Evolutionary conservation across 2,329 filamentous ascomycete species (phyloP), one percentile per base, ranked within the genome.

Genomic region (Mariannaea elegans): DNA sequence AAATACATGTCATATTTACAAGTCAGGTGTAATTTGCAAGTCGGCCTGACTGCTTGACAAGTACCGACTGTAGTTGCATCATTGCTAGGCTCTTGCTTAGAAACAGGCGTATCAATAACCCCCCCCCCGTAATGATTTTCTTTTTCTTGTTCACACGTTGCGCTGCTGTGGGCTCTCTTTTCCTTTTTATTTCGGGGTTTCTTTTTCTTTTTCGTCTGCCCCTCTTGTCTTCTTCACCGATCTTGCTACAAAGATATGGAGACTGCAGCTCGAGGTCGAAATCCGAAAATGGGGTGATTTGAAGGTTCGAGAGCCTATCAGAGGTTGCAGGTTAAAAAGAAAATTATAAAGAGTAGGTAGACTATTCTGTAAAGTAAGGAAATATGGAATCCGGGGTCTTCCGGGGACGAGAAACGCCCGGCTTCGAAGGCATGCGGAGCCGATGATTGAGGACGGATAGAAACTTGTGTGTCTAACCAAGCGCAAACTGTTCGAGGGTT

Each of bases 391-490:
- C 62, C 62, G 55, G 62, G 46, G 61, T 59, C 23, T 59, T 41
- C 59, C 62, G 62, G 56, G 46, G 49, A 65, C 60, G 64, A 66
- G 47, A 64, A 64, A 59, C 21, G 39, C 27, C 65, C 59, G 64
- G 59, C 27, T 55, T 55, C 44, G 14, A 27, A 12, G 16, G 29
- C 16, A 39, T 23, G 38, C 50, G 56, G 50, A 55, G 36, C 52
- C n/a, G n/a, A n/a, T n/a, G n/a, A n/a, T n/a, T n/a, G n/a, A n/a
- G n/a, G n/a, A n/a, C n/a, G n/a, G n/a, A n/a, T n/a, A n/a, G n/a
- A n/a, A n/a, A n/a, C n/a, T n/a, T n/a, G n/a, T n/a, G n/a, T n/a
- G n/a, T n/a, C n/a, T n/a, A n/a, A n/a, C n/a, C n/a, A n/a, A n/a
- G n/a, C n/a, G n/a, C n/a, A n/a, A n/a, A n/a, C n/a, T n/a, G n/a